phyloP scores from a whole-genome alignment of 108 stramenopile species.

The Cyclostephanos invisitatus region DNA sequence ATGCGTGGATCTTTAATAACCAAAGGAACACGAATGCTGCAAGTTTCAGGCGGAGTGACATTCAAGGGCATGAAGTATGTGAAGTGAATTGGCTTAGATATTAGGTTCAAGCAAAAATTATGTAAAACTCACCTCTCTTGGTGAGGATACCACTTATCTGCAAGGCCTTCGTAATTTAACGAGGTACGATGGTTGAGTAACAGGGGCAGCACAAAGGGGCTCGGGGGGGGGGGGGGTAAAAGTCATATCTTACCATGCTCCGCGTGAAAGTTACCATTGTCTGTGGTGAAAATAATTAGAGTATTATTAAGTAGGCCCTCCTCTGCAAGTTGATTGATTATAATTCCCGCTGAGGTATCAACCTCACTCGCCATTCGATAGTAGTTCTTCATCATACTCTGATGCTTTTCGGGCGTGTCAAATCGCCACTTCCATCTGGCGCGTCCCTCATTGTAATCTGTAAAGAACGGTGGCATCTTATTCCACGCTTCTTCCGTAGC shows the following conservation, averaged over 20 bases:
- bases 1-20: slow-evolving; percentile 75
- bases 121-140: slow-evolving; percentile 47
- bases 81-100: neutral
- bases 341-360: slow-evolving; percentile 57
- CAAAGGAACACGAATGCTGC: slow-evolving; percentile 64
- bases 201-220: neutral
- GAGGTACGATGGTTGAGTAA: neutral
- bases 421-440: slow-evolving; percentile 65
- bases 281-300: slow-evolving; percentile 72
- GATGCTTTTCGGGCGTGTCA: slow-evolving; percentile 62
- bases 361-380: slow-evolving; percentile 85
- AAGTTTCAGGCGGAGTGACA: neutral
- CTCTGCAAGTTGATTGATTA: slow-evolving; percentile 53
- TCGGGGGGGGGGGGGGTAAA: too few relatives aligned
- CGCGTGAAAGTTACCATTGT: slow-evolving; percentile 68
- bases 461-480: slow-evolving; percentile 61
- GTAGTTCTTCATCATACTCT: slow-evolving; percentile 74
- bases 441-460: slow-evolving; percentile 69
- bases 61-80: neutral
- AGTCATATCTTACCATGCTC: slow-evolving; percentile 30
- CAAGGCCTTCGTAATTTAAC: slow-evolving; percentile 47
- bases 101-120: neutral
- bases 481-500: slow-evolving; percentile 50
- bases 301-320: slow-evolving; percentile 61
- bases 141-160: slow-evolving; percentile 79